Base-by-base conservation (phyloP, 768 basidiomycete genomes). In the Boletellus ananiceps region DNA sequence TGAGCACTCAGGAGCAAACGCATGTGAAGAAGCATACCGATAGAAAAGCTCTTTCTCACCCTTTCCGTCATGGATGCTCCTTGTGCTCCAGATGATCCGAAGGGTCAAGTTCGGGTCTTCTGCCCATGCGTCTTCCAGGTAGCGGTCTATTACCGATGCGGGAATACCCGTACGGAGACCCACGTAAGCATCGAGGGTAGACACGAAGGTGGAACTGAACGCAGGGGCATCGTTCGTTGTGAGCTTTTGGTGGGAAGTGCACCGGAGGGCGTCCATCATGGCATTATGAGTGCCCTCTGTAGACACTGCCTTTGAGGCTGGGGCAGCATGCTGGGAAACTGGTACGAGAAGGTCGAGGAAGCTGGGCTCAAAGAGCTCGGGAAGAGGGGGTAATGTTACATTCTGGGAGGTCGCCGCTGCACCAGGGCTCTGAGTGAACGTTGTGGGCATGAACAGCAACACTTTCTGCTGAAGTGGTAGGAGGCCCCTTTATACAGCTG, bases 51-150 rank as follows among this genome's bases (percentile, higher is more conserved):
- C 79, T 52, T 75, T 81, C 40, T 80, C 78, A 6, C 73, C 68
- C 57, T 82, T 84, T 0, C 86, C 85, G 37, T 88, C 82, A 49
- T 84, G 83, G 27, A 89, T 86, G 33, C 82, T 85, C 27, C 85
- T 65, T 40, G 77, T 58, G 49, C 81, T 79, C 82, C 84, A 87
- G 52, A 89, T 83, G 48, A 87, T 69, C 31, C 74, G 73, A 33
- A 87, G 71, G 1, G 85, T 84, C n/a, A 81, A 55, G 8, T 60
- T 53, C 0, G 83, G 68, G 57, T 86, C 80, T 50, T 82, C 78
- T 23, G 58, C 62, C 84, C 84, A 88, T 2, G 83, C 73, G 5
- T 72, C 67, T 0, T 61, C 57, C 1, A 88, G 72, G 40, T 71
- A 59, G 0, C 40, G 32, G 42, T 72, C 63, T 16, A 81, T 57